A percentile compares a stretch with the other conserved stretches of the same genome.
Conservation (phyloP, 1,284 basidiomycete species). For the Tylopilus orsonianus region DNA sequence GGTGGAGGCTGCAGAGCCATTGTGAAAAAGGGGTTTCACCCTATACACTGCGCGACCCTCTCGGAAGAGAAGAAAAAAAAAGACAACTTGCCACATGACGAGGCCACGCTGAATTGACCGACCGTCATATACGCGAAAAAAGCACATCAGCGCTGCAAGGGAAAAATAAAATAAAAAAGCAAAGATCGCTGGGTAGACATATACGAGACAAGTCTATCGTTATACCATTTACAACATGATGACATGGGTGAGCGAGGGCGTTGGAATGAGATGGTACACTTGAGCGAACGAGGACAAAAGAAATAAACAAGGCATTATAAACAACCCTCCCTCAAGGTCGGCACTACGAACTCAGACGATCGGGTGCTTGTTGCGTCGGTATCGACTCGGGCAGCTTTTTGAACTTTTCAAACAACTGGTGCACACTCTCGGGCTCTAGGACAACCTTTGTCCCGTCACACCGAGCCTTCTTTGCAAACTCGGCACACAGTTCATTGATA, state of each 20-base stretch:
- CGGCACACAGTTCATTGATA: conserved; percentile 70
- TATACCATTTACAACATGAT: conserved; percentile 7
- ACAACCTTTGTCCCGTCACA: conserved; percentile 82
- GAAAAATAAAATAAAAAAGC: too few species aligned
- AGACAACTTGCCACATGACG: too few species aligned
- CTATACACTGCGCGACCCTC: too few species aligned
- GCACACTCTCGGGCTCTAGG: conserved; percentile 66
- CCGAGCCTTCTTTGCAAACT: conserved; percentile 75
- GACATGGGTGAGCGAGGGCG: neutral
- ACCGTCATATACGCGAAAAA: too few species aligned
- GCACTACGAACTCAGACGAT: conserved; percentile 19
- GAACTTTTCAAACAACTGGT: conserved; percentile 61
- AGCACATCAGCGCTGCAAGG: too few species aligned
- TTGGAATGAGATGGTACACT: conserved; percentile 13
- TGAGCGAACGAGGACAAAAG: conserved; percentile 10
- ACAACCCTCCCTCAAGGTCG: neutral
- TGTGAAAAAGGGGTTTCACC: too few species aligned
- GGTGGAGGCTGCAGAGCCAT: too few species aligned
- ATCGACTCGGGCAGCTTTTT: conserved; percentile 20
- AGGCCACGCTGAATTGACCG: too few species aligned
- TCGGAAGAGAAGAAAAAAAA: too few species aligned
- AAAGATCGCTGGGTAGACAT: neutral
- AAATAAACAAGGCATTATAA: conserved; percentile 18
- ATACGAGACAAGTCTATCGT: conserved; percentile 5
- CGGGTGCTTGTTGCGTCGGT: conserved; percentile 5